Evolutionary conservation across 1,139 yeast genomes (phyloP).

Genomic region (Debaryomyces subglobosus): DNA sequence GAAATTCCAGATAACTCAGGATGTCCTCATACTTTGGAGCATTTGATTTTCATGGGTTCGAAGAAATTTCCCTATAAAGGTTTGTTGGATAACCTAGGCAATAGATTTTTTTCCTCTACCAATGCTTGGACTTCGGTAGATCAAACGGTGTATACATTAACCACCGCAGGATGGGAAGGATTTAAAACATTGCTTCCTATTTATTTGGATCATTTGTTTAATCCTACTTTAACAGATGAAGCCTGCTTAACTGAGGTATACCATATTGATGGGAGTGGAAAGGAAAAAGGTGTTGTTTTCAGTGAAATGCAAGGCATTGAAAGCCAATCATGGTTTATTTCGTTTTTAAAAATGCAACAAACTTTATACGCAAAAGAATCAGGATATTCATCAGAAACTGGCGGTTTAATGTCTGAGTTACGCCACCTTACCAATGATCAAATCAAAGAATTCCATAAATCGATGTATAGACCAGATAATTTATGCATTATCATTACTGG

Average conservation of each 20-base stretch:
- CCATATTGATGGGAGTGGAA: conserved; percentile 87
- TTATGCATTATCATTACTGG: conserved; percentile 84
- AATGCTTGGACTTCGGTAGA: conserved; percentile 98
- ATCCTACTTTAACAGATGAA: conserved; percentile 86
- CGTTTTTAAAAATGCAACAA: conserved; percentile 66
- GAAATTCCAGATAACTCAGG: conserved; percentile 89
- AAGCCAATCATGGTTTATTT: conserved; percentile 72
- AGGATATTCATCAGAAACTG: conserved; percentile 92
- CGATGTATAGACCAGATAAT: conserved; percentile 80
- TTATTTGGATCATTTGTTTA: conserved; percentile 82
- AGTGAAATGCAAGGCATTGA: conserved; percentile 97
- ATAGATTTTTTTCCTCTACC: conserved; percentile 80
- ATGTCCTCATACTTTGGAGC: conserved; percentile 94
- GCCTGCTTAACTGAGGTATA: conserved; percentile 95
- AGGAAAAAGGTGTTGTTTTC: conserved; percentile 95
- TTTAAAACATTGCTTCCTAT: conserved; percentile 82
- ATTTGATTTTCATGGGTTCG: conserved; percentile 93
- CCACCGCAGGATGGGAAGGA: conserved; percentile 97
- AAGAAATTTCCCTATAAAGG: conserved; percentile 90
- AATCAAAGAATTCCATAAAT: conserved; percentile 73
- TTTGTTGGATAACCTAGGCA: conserved; percentile 82
- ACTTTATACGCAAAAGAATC: conserved; percentile 60
- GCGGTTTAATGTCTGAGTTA: conserved; percentile 81
- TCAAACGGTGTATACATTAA: conserved; percentile 89
- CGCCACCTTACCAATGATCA: conserved; percentile 72